Percentiles rank a stretch among this genome's conserved stretches.
Conservation (phyloP, 2,329 filamentous ascomycete species). For the Pseudopyricularia cyperi region DNA sequence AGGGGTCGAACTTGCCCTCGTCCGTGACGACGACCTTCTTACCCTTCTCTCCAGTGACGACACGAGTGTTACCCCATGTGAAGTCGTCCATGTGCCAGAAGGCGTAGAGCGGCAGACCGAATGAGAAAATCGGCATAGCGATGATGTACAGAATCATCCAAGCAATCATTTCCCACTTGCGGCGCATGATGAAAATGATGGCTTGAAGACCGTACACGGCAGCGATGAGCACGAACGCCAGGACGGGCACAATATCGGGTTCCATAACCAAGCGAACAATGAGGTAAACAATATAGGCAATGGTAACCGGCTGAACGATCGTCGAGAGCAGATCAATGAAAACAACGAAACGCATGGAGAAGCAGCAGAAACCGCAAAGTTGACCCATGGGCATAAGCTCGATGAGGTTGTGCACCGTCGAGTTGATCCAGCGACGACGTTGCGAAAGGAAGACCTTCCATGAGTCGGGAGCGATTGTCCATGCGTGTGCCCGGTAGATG, state of each 20-base stretch:
- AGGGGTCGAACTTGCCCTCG: slow-evolving; percentile 94
- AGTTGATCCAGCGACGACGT: slow-evolving; percentile 99
- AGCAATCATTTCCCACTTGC: slow-evolving; percentile 99
- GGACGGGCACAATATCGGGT: slow-evolving; percentile 58
- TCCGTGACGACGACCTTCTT: slow-evolving; percentile 88
- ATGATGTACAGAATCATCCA: slow-evolving; percentile 97
- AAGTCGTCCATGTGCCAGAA: slow-evolving; percentile 99
- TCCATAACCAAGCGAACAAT: slow-evolving; percentile 58
- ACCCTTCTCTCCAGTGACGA: slow-evolving; percentile 87
- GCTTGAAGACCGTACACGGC: slow-evolving; percentile 97
- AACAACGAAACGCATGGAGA: slow-evolving; percentile 97
- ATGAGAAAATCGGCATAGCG: slow-evolving; percentile 83
- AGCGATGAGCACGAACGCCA: slow-evolving; percentile 78
- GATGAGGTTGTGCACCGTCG: slow-evolving; percentile 92
- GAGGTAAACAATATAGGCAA: slow-evolving; percentile 82
- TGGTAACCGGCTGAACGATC: slow-evolving; percentile 78
- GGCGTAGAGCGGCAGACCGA: slow-evolving; percentile 78
- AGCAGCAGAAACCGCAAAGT: slow-evolving; percentile 98
- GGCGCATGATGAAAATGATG: slow-evolving; percentile 88
- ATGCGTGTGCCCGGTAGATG: slow-evolving; percentile 80
- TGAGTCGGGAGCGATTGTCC: slow-evolving; percentile 92
- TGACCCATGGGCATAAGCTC: slow-evolving; percentile 89
- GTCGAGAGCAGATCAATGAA: slow-evolving; percentile 90
- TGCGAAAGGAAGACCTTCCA: slow-evolving; percentile 95
- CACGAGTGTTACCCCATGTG: slow-evolving; percentile 96